Conservation (phyloP, 345 rosid genomes). For the Punica granatum region DNA sequence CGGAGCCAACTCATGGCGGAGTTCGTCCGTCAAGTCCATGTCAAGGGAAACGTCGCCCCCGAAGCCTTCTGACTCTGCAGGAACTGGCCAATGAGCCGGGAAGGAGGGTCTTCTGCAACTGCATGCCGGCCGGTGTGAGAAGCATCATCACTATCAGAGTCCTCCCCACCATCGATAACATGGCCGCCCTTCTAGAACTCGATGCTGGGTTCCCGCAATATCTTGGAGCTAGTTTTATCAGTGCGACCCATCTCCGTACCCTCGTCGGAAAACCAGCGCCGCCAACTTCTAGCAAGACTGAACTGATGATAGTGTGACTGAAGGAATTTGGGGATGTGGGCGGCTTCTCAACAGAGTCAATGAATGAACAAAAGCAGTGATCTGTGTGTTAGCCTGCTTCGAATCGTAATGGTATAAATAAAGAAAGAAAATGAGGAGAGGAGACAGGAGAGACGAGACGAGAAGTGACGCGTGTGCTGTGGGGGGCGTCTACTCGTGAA, state of each 20-base stretch:
- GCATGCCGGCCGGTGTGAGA: constrained; percentile 23
- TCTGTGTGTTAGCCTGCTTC: too few species aligned
- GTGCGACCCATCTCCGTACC: not conserved
- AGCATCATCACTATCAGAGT: too few species aligned
- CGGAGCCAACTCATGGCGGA: constrained; percentile 9
- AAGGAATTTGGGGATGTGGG: not conserved
- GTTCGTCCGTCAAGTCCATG: constrained; percentile 71
- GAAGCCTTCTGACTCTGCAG: constrained; percentile 59
- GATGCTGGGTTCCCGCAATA: constrained; percentile 4
- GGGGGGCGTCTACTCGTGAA: too few species aligned
- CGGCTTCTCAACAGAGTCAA: not conserved
- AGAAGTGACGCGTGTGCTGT: not conserved
- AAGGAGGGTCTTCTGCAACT: constrained; percentile 51
- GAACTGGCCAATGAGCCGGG: constrained; percentile 61
- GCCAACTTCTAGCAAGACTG: not conserved
- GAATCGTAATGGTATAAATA: too few species aligned
- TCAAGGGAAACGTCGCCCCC: constrained; percentile 58
- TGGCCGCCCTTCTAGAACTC: constrained; percentile 9
- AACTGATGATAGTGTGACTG: not conserved
- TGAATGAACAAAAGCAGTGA: too few species aligned
- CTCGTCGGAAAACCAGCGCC: not conserved
- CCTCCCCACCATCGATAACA: constrained; percentile 18
- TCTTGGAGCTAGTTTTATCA: too few species aligned
- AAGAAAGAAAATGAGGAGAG: too few species aligned
- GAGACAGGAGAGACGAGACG: too few species aligned